Conservation (phyloP, 176 grass and related monocot genomes). For the Aegilops umbellulata region DNA sequence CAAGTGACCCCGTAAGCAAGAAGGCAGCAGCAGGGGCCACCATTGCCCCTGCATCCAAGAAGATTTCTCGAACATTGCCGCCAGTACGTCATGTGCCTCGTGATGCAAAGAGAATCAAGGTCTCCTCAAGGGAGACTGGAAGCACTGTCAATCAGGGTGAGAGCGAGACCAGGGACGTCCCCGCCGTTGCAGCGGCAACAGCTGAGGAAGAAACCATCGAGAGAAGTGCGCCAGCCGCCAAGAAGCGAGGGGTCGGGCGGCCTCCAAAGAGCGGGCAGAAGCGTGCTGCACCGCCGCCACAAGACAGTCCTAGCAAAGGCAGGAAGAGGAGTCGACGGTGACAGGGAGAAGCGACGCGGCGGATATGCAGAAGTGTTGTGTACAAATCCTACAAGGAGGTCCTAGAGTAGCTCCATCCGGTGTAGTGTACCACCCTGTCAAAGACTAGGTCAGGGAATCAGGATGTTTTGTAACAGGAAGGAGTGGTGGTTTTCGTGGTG, state of each 20-base stretch:
- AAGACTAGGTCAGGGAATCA: slow-evolving; percentile 12
- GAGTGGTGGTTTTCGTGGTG: slow-evolving; percentile 13
- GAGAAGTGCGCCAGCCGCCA: slow-evolving; percentile 11
- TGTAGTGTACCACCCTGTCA: slow-evolving; percentile 25
- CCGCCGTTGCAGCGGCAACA: not conserved
- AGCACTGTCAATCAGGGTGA: slow-evolving; percentile 10
- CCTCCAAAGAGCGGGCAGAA: slow-evolving; percentile 51
- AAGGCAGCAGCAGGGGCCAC: not conserved
- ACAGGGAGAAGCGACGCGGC: not conserved
- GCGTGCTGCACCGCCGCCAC: slow-evolving; percentile 5
- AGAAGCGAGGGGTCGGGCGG: slow-evolving; percentile 49
- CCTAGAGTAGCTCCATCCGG: slow-evolving; percentile 8
- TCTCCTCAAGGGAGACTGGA: slow-evolving; percentile 16
- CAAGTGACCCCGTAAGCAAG: not conserved
- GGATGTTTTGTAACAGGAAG: slow-evolving; percentile 38
- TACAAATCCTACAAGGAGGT: slow-evolving; percentile 37
- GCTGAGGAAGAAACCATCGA: not conserved
- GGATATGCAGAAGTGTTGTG: slow-evolving; percentile 20
- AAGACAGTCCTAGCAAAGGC: slow-evolving; percentile 38
- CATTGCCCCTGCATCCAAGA: slow-evolving; percentile 14
- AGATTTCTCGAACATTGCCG: slow-evolving; percentile 19
- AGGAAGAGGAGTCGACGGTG: slow-evolving; percentile 41
- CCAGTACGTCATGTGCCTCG: slow-evolving; percentile 20
- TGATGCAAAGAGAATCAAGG: slow-evolving; percentile 40
- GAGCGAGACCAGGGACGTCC: slow-evolving; percentile 22